Conservation (phyloP, 139 green algal genomes). For the Picochlorum sp. region DNA sequence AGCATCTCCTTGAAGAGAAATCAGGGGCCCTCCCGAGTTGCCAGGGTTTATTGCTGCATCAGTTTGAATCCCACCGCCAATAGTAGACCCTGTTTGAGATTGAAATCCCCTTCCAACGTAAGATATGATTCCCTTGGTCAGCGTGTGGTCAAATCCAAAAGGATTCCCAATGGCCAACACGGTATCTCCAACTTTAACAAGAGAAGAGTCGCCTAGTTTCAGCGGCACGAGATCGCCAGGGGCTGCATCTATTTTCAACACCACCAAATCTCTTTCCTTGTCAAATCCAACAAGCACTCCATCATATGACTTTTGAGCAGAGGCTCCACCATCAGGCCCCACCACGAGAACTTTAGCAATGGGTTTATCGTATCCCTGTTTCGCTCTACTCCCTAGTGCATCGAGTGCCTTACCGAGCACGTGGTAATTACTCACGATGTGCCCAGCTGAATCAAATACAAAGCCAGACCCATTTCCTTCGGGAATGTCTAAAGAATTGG, state of each 20-base stretch:
- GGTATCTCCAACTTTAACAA: conserved; percentile 57
- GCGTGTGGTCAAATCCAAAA: conserved; percentile 52
- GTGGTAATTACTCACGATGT: conserved; percentile 64
- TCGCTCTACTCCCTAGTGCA: conserved; percentile 3
- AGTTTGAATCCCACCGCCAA: conserved; percentile 70
- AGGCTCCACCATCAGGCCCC: conserved; percentile 32
- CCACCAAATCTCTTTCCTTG: conserved; percentile 47
- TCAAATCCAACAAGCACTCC: conserved; percentile 52
- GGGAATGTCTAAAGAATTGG: conserved; percentile 56
- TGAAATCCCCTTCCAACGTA: conserved; percentile 49
- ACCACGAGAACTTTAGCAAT: conserved; percentile 57
- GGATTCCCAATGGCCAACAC: conserved; percentile 53
- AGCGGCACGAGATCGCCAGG: conserved; percentile 31
- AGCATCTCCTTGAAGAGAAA: conserved; percentile 30
- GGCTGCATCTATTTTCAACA: conserved; percentile 39
- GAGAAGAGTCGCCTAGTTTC: conserved; percentile 29
- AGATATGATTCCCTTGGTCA: conserved; percentile 44
- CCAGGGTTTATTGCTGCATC: conserved; percentile 53
- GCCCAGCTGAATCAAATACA: conserved; percentile 58
- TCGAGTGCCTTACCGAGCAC: conserved; percentile 37
- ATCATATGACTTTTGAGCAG: conserved; percentile 47
- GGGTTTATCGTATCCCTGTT: neutral
- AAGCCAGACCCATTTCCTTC: conserved; percentile 74
- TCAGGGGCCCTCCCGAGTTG: conserved; percentile 54
- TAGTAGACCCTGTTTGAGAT: conserved; percentile 29